Conservation (phyloP, 495 filamentous ascomycete genomes). For the Massariosphaeria phaeospora region DNA sequence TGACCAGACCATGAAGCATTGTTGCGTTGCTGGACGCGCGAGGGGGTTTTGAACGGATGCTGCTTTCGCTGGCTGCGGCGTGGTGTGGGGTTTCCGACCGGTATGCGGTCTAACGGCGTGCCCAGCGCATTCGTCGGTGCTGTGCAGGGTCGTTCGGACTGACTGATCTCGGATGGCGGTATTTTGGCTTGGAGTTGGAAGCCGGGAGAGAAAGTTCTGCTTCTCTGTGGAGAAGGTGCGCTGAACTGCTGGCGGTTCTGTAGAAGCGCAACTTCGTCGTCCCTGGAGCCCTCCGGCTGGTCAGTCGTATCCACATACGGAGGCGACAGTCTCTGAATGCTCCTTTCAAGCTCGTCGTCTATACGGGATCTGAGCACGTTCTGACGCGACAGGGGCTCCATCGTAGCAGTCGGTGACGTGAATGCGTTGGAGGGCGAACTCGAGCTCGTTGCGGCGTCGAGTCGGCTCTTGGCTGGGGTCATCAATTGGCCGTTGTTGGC, state of each 20-base stretch:
- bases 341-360: background rate
- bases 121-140: background rate
- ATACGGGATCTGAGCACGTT: background rate
- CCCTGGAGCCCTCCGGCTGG: background rate
- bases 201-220: too few relatives aligned
- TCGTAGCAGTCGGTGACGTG: background rate
- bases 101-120: background rate
- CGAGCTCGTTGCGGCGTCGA: background rate
- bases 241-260: background rate
- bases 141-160: too few relatives aligned
- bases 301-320: background rate
- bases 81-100: background rate
- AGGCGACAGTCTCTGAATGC: background rate
- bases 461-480: constrained; percentile 18
- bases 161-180: background rate
- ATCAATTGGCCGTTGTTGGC: constrained; percentile 5
- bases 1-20: too few relatives aligned
- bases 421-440: constrained; percentile 1
- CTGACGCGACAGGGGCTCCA: background rate
- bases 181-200: background rate
- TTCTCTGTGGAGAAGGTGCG: background rate
- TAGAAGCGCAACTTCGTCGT: constrained; percentile 1
- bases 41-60: background rate
- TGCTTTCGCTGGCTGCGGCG: background rate
- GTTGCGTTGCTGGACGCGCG: background rate